Evolutionary conservation across 176 grass and related monocot species (phyloP), one percentile per base, ranked within the genome.

Genomic region (Avena eriantha): DNA sequence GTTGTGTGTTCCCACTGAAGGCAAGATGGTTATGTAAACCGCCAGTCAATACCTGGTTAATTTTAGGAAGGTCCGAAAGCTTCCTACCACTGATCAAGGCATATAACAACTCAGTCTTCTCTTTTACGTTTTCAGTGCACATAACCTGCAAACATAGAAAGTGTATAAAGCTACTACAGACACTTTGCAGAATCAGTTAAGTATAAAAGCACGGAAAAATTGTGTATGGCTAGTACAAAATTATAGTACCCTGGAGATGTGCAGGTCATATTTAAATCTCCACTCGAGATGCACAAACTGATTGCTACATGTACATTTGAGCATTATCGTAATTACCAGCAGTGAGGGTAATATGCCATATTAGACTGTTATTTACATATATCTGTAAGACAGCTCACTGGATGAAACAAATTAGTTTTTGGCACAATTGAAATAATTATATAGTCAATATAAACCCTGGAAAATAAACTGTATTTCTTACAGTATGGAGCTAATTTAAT

Each of bases 101-200:
- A 92, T 92, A 59, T 78, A 98, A 86, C 75, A 98, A 77, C 88
- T 94, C 96, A 1, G 82, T 94, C 69, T 98, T 94, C 83, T 95
- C 92, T 82, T 91, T 94, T 54, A 88, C 88, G 86, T 92, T 74
- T 2, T 89, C 86, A 70, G 81, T 92, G 81, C 96, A 98, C 96
- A 98, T 95, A 78, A 95, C 90, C 96, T 98, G 88, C 78, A 67
- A 87, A 87, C 7, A 61, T 56, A 77, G 10, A 66, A 83, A 78
- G 54, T 79, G 6, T 72, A 80, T 77, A 50, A 81, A 58, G n/a
- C 50, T 77, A 69, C 22, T 33, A 26, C 3, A 1, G 6, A 15
- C 4, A 24, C 29, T 57, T 64, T 45, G 6, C 46, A 73, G n/a
- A 45, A 73, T 47, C 71, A 79, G 48, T 3, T 29, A 24, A 66